Evolutionary conservation across 1,139 yeast species (phyloP).

Genomic region (Yamadazyma mexicana): DNA sequence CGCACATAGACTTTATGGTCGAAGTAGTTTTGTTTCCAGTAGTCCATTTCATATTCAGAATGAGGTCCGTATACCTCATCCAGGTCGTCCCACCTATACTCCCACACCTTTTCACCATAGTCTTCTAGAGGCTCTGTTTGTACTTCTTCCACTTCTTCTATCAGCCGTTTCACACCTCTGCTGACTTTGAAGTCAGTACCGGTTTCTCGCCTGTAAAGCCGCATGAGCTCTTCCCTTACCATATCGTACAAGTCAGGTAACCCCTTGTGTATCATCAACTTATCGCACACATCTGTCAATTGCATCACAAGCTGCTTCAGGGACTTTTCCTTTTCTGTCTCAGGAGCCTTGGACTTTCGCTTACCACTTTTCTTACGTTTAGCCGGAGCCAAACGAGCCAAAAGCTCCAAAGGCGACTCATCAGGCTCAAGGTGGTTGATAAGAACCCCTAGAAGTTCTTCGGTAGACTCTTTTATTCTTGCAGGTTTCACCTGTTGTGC

Average conservation of each 20-base stretch:
- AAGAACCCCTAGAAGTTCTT: constrained; percentile 32
- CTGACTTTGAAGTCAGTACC: constrained; percentile 36
- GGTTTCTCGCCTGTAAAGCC: constrained; percentile 50
- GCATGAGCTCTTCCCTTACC: constrained; percentile 58
- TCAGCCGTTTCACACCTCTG: constrained; percentile 23
- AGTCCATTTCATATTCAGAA: constrained; percentile 52
- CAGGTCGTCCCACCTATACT: constrained; percentile 59
- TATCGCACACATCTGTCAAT: constrained; percentile 54
- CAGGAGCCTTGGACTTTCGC: neutral
- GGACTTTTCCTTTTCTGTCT: constrained; percentile 17
- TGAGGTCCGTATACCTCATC: constrained; percentile 61
- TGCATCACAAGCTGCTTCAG: constrained; percentile 29
- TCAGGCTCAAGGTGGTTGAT: constrained; percentile 53
- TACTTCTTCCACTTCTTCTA: constrained; percentile 11
- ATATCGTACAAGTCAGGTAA: constrained; percentile 51
- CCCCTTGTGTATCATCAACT: constrained; percentile 40
- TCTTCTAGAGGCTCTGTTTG: constrained; percentile 11
- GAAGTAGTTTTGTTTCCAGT: constrained; percentile 63
- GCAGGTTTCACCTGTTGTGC: constrained; percentile 17
- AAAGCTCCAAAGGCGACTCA: constrained; percentile 65
- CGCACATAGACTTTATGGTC: constrained; percentile 49
- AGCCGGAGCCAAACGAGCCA: constrained; percentile 43
- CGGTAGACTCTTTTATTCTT: constrained; percentile 15
- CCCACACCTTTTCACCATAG: constrained; percentile 50
- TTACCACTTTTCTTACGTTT: constrained; percentile 16